These are phyloP conservation scores for Talaromyces sp. DNA, from an alignment of 2,329 filamentous ascomycete genomes.

Conservation along the genomic window DNA sequence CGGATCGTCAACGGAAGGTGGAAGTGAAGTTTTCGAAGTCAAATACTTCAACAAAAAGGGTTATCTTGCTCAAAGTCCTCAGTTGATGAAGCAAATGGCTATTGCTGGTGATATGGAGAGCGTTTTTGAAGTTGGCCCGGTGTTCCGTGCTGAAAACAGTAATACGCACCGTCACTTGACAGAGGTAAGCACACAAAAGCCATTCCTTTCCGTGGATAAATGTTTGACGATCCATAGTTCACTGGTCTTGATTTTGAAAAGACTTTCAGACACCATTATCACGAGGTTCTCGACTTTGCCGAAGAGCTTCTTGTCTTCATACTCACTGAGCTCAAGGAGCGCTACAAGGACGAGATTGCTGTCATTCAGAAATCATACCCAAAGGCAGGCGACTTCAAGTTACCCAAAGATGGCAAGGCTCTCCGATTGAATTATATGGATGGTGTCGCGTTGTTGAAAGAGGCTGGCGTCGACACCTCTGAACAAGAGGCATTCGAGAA, in stretches of 20 bases:
- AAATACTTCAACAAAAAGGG: constrained; percentile 85
- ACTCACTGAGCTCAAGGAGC: constrained; percentile 43
- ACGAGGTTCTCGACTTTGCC: constrained; percentile 49
- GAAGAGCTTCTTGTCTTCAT: constrained; percentile 50
- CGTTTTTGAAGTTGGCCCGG: constrained; percentile 63
- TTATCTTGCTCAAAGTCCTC: constrained; percentile 62
- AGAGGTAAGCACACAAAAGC: constrained; percentile 41
- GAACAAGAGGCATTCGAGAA: constrained; percentile 49
- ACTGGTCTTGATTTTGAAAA: constrained; percentile 52
- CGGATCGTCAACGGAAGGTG: constrained; percentile 86
- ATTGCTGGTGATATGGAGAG: constrained; percentile 61
- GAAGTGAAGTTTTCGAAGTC: constrained; percentile 84
- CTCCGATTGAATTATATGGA: constrained; percentile 50
- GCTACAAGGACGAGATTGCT: constrained; percentile 45
- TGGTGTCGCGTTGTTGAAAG: constrained; percentile 46
- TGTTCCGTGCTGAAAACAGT: constrained; percentile 65
- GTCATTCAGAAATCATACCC: constrained; percentile 49
- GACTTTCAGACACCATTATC: constrained; percentile 49
- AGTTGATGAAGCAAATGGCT: constrained; percentile 66
- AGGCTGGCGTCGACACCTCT: constrained; percentile 49
- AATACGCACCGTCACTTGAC: constrained; percentile 65
- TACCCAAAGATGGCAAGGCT: constrained; percentile 49
- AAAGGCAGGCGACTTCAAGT: constrained; percentile 49
- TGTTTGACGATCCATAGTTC: constrained; percentile 37
- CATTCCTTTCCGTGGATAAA: background rate